phyloP scores from a whole-genome alignment of 2,329 filamentous ascomycete genomes.

The Phialophora macrospora region DNA sequence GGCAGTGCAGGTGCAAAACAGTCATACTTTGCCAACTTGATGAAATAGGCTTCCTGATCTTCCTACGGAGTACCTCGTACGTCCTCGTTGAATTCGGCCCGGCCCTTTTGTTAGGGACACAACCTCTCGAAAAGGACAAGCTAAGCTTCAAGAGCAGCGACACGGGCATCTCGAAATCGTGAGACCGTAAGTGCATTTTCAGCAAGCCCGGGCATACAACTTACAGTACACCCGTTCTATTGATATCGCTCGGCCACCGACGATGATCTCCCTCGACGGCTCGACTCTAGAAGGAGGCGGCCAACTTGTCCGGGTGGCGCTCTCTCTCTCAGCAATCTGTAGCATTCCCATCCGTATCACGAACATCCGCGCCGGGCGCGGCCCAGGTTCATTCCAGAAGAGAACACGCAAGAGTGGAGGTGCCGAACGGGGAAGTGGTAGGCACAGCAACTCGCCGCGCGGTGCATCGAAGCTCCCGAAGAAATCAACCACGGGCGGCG shows the following conservation, averaged over 20 bases:
- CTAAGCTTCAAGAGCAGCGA: too few relatives aligned
- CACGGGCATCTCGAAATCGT: too few relatives aligned
- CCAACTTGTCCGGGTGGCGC: conserved; percentile 63
- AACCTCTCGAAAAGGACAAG: too few relatives aligned
- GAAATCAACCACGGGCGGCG: conserved; percentile 48
- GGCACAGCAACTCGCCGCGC: background rate
- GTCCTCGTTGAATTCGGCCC: too few relatives aligned
- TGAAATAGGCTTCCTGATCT: too few relatives aligned
- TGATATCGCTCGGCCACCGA: background rate
- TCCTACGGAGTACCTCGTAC: too few relatives aligned
- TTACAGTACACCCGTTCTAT: too few relatives aligned
- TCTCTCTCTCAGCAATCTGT: conserved; percentile 61
- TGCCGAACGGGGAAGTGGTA: conserved; percentile 3
- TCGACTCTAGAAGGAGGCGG: conserved; percentile 66
- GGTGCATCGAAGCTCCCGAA: conserved; percentile 18
- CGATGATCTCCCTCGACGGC: conserved; percentile 55
- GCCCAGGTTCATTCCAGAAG: conserved; percentile 3
- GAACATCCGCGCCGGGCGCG: conserved; percentile 60
- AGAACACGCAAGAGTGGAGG: conserved; percentile 1
- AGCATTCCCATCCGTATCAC: conserved; percentile 56
- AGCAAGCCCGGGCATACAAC: too few relatives aligned
- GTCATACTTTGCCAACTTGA: background rate
- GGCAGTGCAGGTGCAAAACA: background rate
- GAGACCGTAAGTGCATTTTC: too few relatives aligned
- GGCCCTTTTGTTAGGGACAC: too few relatives aligned